Evolutionary conservation across 2,329 filamentous ascomycete species (phyloP), one percentile per base, ranked within the genome.

Genomic region (Rutstroemia sp.): DNA sequence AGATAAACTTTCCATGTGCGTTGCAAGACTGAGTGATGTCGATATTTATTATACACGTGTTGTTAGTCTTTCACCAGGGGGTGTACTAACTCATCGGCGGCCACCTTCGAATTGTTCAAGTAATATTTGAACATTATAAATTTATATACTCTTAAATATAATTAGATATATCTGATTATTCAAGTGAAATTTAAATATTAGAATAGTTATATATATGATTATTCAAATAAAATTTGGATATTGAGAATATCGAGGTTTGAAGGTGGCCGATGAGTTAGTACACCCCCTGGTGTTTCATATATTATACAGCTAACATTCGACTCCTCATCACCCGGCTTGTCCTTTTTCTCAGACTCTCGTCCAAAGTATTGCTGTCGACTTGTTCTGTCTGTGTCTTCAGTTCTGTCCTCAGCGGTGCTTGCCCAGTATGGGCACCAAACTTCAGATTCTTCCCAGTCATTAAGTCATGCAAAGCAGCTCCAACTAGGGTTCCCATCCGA

Each of bases 401-500:
- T 2, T 44, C 23, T n/a, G 42, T 34, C 48, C 51, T 58, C 10
- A 48, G 1, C 19, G 23, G 6, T 23, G 39, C 25, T 16, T 49
- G 54, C 17, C 10, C 34, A 42, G 40, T 12, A 34, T 34, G 14
- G 30, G 30, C 25, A 19, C 34, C 54, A 63, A 67, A 34, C 67
- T 65, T 52, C 61, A 63, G 39, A 34, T 19, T 19, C 19, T 4
- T 36, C 16, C 19, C 46, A 51, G 46, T 34, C 19, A 78, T 62
- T 40, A 84, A 70, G 30, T 74, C 72, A 47, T 81, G 71, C 9
- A 87, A 68, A 30, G 71, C 74, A 23, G 77, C 73, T 48, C 77
- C 83, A 50, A 87, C 73, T 56, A 78, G 73, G 40, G 76, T 72
- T 2, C 83, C 84, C 73, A 87, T 81, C 63, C 80, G 71, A 64